phyloP scores from a whole-genome alignment of 192 early-diverging fungal genomes.

The Coemansia interrupta region DNA sequence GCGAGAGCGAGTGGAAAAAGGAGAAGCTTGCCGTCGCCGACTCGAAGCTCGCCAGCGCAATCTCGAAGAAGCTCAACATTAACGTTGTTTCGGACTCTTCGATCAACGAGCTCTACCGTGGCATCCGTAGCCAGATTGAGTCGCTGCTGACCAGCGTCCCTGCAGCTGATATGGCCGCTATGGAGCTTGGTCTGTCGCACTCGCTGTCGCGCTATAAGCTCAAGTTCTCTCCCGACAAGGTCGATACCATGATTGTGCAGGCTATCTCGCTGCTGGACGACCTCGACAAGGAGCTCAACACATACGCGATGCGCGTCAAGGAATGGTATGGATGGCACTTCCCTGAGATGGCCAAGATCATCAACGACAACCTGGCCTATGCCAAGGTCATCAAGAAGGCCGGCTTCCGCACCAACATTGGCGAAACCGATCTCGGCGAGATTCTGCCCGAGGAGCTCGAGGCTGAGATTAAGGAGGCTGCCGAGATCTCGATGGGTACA shows the following conservation, averaged over 20 bases:
- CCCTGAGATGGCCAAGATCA: constrained; percentile 95
- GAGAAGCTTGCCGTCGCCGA: constrained; percentile 90
- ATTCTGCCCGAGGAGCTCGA: constrained; percentile 92
- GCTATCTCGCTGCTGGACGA: constrained; percentile 96
- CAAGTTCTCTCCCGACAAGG: constrained; percentile 99
- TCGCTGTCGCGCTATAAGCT: constrained; percentile 98
- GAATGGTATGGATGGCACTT: constrained; percentile 99
- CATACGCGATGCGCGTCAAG: constrained; percentile 94
- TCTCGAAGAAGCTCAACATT: constrained; percentile 83
- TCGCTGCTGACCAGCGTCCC: constrained; percentile 84
- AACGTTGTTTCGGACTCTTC: constrained; percentile 79
- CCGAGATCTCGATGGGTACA: constrained; percentile 98
- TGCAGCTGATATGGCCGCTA: constrained; percentile 84
- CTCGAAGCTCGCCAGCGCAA: constrained; percentile 81
- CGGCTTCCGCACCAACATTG: constrained; percentile 84
- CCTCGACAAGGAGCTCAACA: constrained; percentile 99
- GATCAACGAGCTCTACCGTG: constrained; percentile 90
- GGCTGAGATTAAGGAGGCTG: constrained; percentile 89
- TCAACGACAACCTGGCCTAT: constrained; percentile 94
- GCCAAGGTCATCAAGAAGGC: constrained; percentile 85
- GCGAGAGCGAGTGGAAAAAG: constrained; percentile 85
- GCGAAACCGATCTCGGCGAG: constrained; percentile 70
- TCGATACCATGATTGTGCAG: constrained; percentile 99
- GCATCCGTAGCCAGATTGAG: constrained; percentile 91
- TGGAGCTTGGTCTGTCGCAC: constrained; percentile 98